Evolutionary conservation across 441 rosid species (phyloP), one percentile per base, ranked within the genome.

Genomic region (Pelargonium fulgidum): DNA sequence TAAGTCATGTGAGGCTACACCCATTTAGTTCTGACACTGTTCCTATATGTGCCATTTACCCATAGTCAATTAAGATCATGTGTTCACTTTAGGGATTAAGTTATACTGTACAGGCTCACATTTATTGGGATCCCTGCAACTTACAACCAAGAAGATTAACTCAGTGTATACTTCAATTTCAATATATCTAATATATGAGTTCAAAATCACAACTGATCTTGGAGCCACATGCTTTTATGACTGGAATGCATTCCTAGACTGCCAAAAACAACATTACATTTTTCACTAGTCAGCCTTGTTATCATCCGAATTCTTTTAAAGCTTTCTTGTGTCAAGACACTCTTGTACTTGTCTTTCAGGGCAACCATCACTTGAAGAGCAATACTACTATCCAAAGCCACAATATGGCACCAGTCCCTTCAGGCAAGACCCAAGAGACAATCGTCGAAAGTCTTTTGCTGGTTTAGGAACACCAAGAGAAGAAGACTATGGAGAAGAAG

Each of bases 361-460:
- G 66, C 87, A 85, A 76, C 73, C 89, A 64, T 80, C 85, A 67
- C 69, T 81, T 12, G 87, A 85, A 52, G 90, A 88, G 67, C 96
- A 88, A 26, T 82, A 84, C 11, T 72, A 69, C 82, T 81, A 76
- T 75, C 59, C 81, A 56, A 86, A 81, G 76, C 77, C 77, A 65
- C 75, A 69, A 69, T 82, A 73, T 63, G 88, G 85, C n/a, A 50
- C 59, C 78, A 84, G 75, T 61, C 68, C 70, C 65, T 75, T 78
- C 79, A 78, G 72, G 75, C 86, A 84, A 70, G 74, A 69, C 56
- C 81, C 70, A 66, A 78, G 50, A 68, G 90, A 85, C 61, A 66
- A 77, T 50, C 79, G 80, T 24, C 77, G 85, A 62, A 84, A 83
- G 62, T 83, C 91, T 17, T 85, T 86, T 70, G 84, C 85, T 26